Conservation (phyloP, 768 basidiomycete genomes). For the Russula lepida region DNA sequence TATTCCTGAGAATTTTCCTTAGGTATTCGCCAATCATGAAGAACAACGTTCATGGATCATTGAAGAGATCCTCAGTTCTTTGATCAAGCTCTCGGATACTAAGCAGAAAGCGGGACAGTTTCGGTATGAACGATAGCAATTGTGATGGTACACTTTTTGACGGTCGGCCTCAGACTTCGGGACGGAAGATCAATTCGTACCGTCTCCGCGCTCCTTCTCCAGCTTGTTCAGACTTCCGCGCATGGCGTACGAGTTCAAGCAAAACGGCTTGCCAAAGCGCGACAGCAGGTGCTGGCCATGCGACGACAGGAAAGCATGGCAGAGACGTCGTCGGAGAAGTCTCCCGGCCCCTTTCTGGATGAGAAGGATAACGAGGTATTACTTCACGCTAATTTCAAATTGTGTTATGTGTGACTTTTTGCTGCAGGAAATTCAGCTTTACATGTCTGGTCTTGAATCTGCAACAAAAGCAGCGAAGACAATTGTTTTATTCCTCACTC, state of each 20-base stretch:
- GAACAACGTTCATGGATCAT: conserved; percentile 94
- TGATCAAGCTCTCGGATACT: conserved; percentile 83
- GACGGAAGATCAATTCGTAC: conserved; percentile 91
- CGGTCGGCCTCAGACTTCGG: conserved; percentile 49
- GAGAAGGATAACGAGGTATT: conserved; percentile 60
- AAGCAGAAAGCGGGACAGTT: conserved; percentile 90
- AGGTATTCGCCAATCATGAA: conserved; percentile 90
- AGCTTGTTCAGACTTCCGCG: conserved; percentile 93
- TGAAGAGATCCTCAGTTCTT: conserved; percentile 87
- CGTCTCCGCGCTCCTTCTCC: conserved; percentile 84
- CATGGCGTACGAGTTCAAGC: conserved; percentile 77
- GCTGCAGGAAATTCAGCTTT: conserved; percentile 54
- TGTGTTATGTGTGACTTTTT: neutral
- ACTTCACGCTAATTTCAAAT: neutral
- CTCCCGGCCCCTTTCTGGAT: conserved; percentile 48
- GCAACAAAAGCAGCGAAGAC: conserved; percentile 80
- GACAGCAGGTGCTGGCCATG: conserved; percentile 53
- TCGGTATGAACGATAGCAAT: conserved; percentile 41
- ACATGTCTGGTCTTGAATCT: conserved; percentile 65
- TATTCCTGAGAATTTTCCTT: conserved; percentile 15
- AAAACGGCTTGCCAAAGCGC: conserved; percentile 48
- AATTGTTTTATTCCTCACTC: conserved; percentile 39
- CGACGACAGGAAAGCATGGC: conserved; percentile 54
- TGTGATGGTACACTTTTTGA: conserved; percentile 1
- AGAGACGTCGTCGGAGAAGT: conserved; percentile 30